Conservation (phyloP, 176 grass and related monocot species). For the Oryza longistaminata region DNA sequence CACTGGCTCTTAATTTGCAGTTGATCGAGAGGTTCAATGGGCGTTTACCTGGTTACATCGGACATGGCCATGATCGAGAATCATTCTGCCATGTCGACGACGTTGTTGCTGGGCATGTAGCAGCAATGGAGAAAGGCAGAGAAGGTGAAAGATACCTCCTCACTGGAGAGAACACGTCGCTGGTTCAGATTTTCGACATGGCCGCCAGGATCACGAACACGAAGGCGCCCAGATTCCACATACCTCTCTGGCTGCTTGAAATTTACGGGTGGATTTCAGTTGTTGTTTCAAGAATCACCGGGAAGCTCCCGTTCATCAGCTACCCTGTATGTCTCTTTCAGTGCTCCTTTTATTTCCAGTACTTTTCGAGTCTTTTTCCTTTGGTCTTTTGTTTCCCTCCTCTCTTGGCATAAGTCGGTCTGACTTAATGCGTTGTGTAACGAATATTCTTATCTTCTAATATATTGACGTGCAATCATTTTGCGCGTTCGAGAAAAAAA, state of each 20-base stretch:
- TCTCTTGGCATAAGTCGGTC: too few relatives aligned
- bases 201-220: slow-evolving; percentile 73
- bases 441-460: too few relatives aligned
- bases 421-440: too few relatives aligned
- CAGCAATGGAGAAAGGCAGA: slow-evolving; percentile 81
- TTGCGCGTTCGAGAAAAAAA: too few relatives aligned
- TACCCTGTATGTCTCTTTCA: slow-evolving; percentile 58
- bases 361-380: too few relatives aligned
- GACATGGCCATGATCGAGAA: slow-evolving; percentile 64
- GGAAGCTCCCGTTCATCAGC: slow-evolving; percentile 89
- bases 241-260: slow-evolving; percentile 74
- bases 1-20: slow-evolving; percentile 30
- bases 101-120: slow-evolving; percentile 82
- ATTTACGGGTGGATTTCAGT: slow-evolving; percentile 92
- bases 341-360: background rate
- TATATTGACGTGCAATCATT: too few relatives aligned
- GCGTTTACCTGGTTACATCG: slow-evolving; percentile 89
- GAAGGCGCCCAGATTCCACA: slow-evolving; percentile 58
- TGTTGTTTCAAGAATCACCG: slow-evolving; percentile 71
- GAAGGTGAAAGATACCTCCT: slow-evolving; percentile 85
- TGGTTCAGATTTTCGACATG: slow-evolving; percentile 68
- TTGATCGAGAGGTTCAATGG: slow-evolving; percentile 92
- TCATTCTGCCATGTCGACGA: slow-evolving; percentile 85
- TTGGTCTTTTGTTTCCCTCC: too few relatives aligned
- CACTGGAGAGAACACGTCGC: slow-evolving; percentile 71